Percentiles rank a stretch among this genome's conserved stretches.
phyloP scores from a whole-genome alignment of 2,329 filamentous ascomycete genomes.

The Penicillium palitans region DNA sequence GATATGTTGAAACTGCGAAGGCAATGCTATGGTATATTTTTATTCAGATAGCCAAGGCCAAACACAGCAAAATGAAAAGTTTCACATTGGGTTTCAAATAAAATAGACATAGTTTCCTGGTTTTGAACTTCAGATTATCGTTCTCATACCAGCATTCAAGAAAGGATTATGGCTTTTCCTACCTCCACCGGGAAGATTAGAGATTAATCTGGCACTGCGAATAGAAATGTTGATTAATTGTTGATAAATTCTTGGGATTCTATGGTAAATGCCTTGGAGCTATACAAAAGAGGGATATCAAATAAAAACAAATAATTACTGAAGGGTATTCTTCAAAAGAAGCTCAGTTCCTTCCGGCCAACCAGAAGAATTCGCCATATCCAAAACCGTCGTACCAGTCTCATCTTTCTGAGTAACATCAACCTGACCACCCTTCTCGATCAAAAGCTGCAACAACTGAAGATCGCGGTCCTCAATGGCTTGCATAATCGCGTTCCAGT shows the following conservation, averaged over 20 bases:
- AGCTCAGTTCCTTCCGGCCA: constrained; percentile 60
- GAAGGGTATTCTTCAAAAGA: constrained; percentile 31
- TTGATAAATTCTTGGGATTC: neutral
- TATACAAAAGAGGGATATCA: neutral
- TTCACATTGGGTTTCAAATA: no score
- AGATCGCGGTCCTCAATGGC: constrained; percentile 64
- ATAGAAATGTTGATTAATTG: no score
- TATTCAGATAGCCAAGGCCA: no score
- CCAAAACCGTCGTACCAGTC: constrained; percentile 54
- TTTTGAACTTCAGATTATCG: no score
- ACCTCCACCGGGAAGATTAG: no score
- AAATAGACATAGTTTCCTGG: no score
- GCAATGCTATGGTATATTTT: no score
- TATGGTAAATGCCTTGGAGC: neutral
- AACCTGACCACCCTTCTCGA: constrained; percentile 49
- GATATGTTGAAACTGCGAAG: no score
- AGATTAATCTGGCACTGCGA: no score
- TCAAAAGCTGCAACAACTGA: constrained; percentile 55
- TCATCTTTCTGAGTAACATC: constrained; percentile 58
- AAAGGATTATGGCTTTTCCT: no score
- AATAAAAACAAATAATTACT: neutral
- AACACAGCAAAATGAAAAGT: no score
- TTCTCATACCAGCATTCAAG: no score
- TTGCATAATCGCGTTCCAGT: constrained; percentile 66
- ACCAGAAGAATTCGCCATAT: constrained; percentile 59